A percentile compares a stretch with the other conserved stretches of the same genome.
These are phyloP conservation scores for Wallacemonas rigidus DNA, from an alignment of 208 protist species.

Conservation along the genomic window DNA sequence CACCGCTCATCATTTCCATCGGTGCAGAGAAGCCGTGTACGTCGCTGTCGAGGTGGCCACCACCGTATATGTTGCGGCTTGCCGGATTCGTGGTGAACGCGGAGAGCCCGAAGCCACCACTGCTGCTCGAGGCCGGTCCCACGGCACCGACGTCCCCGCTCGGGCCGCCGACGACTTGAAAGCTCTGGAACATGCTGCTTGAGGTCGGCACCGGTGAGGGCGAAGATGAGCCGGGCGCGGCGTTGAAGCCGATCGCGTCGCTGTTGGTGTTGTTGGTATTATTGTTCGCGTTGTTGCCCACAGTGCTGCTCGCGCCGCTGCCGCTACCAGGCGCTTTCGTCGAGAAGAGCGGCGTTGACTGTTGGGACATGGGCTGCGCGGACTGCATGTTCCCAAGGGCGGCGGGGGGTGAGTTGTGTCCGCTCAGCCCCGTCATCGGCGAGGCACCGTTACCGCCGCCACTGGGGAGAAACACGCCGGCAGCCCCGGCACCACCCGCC, in stretches of 20 bases:
- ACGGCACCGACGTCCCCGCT: not conserved
- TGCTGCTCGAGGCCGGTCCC: not conserved
- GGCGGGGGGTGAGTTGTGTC: conserved; percentile 5
- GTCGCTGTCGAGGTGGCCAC: not conserved
- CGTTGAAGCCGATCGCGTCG: not conserved
- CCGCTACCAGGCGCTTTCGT: conserved; percentile 11
- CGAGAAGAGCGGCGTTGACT: conserved; percentile 1
- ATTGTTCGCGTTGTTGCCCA: conserved; percentile 15
- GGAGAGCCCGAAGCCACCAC: conserved; percentile 19
- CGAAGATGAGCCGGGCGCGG: conserved; percentile 13
- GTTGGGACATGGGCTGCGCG: not conserved
- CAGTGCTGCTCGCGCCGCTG: conserved; percentile 14
- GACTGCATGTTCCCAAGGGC: conserved; percentile 10
- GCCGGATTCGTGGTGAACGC: conserved; percentile 43
- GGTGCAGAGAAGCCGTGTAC: not conserved
- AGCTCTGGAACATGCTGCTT: conserved; percentile 13
- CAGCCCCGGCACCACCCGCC: conserved; percentile 9
- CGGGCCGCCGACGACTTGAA: conserved; percentile 9
- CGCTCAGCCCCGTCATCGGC: conserved; percentile 1
- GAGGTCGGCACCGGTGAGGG: conserved; percentile 18
- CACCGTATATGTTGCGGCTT: conserved; percentile 11
- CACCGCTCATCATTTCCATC: not conserved
- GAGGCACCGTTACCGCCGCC: not conserved
- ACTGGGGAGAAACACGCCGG: not conserved
- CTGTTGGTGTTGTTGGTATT: not conserved